Base-by-base conservation (phyloP, 2,329 filamentous ascomycete species). In the Paraphoma chrysanthemicola region DNA sequence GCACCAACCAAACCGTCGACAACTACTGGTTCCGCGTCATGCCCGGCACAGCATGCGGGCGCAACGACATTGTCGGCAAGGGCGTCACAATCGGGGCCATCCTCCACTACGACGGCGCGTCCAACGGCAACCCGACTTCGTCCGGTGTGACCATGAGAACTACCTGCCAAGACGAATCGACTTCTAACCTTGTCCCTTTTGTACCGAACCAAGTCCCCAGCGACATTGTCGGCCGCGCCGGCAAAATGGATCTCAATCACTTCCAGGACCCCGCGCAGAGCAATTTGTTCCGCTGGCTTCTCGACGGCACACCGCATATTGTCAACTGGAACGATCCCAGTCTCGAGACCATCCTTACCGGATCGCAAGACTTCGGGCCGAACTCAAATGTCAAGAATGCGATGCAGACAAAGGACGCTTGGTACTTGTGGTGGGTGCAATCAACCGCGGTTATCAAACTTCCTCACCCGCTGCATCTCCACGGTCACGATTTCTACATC, bases 381-480 rank as follows among this genome's bases (percentile, higher is more conserved):
- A 69, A 69, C 38, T 57, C 62, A 7, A 77, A 76, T 38, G 60
- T 77, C 29, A 64, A 69, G 41, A 64, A 66, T 39, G 33, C 33
- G 33, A 71, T 75, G 63, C 51, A 53, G 12, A 48, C 59, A 0
- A 64, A 56, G 11, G 58, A 57, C 14, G 63, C 62, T 11, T 82
- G 80, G 81, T 80, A 79, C 30, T 79, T 80, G 57, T 83, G 80
- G 80, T 77, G 80, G 56, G 80, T 84, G 46, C 80, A 83, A 53
- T 70, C 71, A 4, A 74, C 70, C 5, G 58, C 75, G 52, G 18
- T 62, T 23, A 52, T 77, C 23, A 59, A 68, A 2, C 56, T 80
- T 1, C 77, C 81, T 5, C 75, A 76, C 53, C 77, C 77, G 2
- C 78, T 79, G 38, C 77, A 79, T 61, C 68, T 78, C 9, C 76